These are phyloP conservation scores for Volutella citrinella DNA, from an alignment of 2,329 filamentous ascomycete species.

Conservation along the genomic window DNA sequence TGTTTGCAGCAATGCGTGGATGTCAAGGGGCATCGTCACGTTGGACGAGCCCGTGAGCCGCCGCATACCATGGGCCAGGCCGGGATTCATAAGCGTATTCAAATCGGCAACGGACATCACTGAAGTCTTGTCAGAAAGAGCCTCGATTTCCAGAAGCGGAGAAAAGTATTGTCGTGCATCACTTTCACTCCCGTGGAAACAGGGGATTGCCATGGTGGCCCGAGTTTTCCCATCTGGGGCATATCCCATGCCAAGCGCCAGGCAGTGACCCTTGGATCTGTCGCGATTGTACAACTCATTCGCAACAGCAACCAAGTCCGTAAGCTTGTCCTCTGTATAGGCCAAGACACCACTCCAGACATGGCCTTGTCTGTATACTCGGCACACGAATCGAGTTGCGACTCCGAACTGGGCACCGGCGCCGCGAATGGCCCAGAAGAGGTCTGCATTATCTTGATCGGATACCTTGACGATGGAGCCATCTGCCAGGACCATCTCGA, in stretches of 20 bases:
- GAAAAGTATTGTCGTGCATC: constrained; percentile 20
- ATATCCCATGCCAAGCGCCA: constrained; percentile 22
- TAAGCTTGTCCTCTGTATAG: constrained; percentile 22
- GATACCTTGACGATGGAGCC: constrained; percentile 37
- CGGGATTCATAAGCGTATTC: constrained; percentile 22
- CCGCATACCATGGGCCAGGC: constrained; percentile 22
- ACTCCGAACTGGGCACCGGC: constrained; percentile 45
- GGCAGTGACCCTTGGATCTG: constrained; percentile 18
- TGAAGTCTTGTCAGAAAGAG: constrained; percentile 7
- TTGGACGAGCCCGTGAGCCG: constrained; percentile 25
- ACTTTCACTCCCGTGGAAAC: constrained; percentile 16
- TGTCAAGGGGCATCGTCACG: constrained; percentile 33
- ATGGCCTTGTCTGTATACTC: constrained; percentile 24
- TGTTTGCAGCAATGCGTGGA: constrained; percentile 25
- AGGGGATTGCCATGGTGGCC: constrained; percentile 17
- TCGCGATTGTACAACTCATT: constrained; percentile 19
- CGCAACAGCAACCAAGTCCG: constrained; percentile 19
- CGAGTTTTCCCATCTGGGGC: constrained; percentile 12
- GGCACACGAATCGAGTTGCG: constrained; percentile 34
- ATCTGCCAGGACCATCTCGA: constrained; percentile 36
- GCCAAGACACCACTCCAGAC: constrained; percentile 30
- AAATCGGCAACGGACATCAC: constrained; percentile 20
- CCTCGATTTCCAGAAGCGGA: constrained; percentile 11
- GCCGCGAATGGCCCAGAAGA: constrained; percentile 49
- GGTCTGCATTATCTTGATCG: constrained; percentile 35